phyloP scores from a whole-genome alignment of 768 basidiomycete species.

The Leccinum subgranulosum region DNA sequence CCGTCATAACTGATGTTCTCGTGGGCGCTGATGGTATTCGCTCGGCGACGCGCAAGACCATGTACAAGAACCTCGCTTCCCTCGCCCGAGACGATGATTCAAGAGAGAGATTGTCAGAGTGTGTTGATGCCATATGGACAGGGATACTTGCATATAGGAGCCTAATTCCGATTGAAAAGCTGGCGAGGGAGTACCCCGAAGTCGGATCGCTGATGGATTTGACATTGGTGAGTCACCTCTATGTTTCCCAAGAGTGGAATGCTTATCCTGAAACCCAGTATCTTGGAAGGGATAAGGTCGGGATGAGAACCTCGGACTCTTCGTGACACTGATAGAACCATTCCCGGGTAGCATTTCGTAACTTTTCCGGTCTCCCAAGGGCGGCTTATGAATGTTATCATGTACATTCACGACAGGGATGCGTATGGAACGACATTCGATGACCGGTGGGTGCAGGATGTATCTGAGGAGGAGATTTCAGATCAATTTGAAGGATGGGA shows the following conservation, averaged over 20 bases:
- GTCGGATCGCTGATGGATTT: slow-evolving; percentile 22
- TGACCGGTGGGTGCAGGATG: slow-evolving; percentile 29
- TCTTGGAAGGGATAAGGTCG: slow-evolving; percentile 22
- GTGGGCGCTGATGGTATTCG: slow-evolving; percentile 43
- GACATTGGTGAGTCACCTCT: slow-evolving; percentile 13
- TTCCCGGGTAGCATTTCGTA: slow-evolving; percentile 35
- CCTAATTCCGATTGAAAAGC: slow-evolving; percentile 29
- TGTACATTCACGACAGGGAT: slow-evolving; percentile 25
- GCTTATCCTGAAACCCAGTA: slow-evolving; percentile 12
- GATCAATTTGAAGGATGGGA: slow-evolving; percentile 29
- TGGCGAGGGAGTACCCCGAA: slow-evolving; percentile 34
- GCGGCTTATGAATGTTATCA: slow-evolving; percentile 33
- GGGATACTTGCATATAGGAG: slow-evolving; percentile 40
- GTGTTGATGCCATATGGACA: slow-evolving; percentile 36
- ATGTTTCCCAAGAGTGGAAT: background rate
- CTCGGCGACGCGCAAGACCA: slow-evolving; percentile 31
- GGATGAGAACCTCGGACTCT: background rate
- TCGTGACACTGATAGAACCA: background rate
- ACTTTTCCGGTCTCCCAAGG: slow-evolving; percentile 39
- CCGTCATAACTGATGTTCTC: slow-evolving; percentile 37
- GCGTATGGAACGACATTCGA: slow-evolving; percentile 32
- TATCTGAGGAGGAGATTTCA: slow-evolving; percentile 31
- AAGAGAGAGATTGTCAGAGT: slow-evolving; percentile 12
- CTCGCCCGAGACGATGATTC: slow-evolving; percentile 1
- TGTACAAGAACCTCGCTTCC: slow-evolving; percentile 22